These are phyloP conservation scores for Prinsepia uniflora DNA, from an alignment of 306 rosid genomes.

Conservation along the genomic window DNA sequence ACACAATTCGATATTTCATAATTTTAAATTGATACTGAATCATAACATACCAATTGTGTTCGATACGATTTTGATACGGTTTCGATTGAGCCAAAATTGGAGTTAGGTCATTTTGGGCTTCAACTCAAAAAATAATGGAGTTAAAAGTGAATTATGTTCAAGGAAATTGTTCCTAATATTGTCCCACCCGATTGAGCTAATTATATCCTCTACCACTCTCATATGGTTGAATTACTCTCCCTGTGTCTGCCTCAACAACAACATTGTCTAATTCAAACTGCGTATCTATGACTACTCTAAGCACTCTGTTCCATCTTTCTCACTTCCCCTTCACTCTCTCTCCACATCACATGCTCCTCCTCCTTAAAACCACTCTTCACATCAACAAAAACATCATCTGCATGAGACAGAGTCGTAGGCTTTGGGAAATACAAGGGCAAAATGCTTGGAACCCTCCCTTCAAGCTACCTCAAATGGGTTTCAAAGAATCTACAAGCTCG, in stretches of 20 bases:
- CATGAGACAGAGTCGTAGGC: constrained; percentile 47
- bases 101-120: too few relatives aligned
- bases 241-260: background rate
- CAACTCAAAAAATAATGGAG: too few relatives aligned
- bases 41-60: too few relatives aligned
- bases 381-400: background rate
- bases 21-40: too few relatives aligned
- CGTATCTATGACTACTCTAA: constrained; percentile 22
- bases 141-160: too few relatives aligned
- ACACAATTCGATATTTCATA: too few relatives aligned
- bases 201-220: background rate
- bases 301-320: constrained; percentile 19
- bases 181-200: too few relatives aligned
- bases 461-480: constrained; percentile 63
- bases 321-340: background rate
- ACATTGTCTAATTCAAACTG: background rate
- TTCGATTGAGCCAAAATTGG: too few relatives aligned
- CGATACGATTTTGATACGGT: too few relatives aligned
- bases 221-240: too few relatives aligned
- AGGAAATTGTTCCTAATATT: too few relatives aligned
- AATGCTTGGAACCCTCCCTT: constrained; percentile 63
- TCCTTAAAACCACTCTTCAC: background rate
- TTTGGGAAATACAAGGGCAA: constrained; percentile 67
- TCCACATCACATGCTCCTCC: constrained; percentile 22
- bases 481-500: constrained; percentile 47